Base-by-base conservation (phyloP, 2,329 filamentous ascomycete species). In the Ascochyta viciae-villosae region DNA sequence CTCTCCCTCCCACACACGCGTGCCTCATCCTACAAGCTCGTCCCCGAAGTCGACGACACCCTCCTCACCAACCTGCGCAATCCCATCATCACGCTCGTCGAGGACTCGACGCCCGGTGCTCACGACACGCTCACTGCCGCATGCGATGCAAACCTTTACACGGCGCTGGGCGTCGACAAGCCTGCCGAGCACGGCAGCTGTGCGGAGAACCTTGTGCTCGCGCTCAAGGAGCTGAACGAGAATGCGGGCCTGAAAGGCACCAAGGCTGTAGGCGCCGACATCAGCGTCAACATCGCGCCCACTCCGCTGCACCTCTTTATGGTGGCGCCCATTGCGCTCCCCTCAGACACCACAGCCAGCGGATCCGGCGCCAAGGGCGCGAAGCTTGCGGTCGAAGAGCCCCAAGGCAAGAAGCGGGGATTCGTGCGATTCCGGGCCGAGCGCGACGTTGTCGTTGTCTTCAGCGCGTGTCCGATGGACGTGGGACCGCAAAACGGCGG, bases 91-190 rank as follows among this genome's bases (percentile, higher is more conserved):
- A 81, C 77, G 0, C 57, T 82, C 3, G 51, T 81, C 23, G 79
- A 81, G 63, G 80, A 81, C 62, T 76, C 74, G 0, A 73, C 74
- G 5, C 72, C 75, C 0, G 78, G 78, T 13, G 73, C 75, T 1
- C 80, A 82, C 60, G 80, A 81, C 60, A 81, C 79, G 0, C 60
- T 81, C 29, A 80, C 80, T 22, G 74, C 80, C 4, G 80, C 80
- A 3, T 82, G 80, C 61, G 79, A 81, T 54, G 79, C 79, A 9
- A 71, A 72, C 34, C 65, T 77, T 3, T 81, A 81, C 65, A 64
- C 71, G 6, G 71, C 68, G 1, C 66, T 82, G 0, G 77, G 77
- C 6, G 74, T 80, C 16, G 71, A 78, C 4, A 74, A 78, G 35
- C 79, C 78, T 59, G 77, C 76, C 26, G 73, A 80, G 50, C 80